Conservation (phyloP, 768 basidiomycete species). For the Mrakia gelida region DNA sequence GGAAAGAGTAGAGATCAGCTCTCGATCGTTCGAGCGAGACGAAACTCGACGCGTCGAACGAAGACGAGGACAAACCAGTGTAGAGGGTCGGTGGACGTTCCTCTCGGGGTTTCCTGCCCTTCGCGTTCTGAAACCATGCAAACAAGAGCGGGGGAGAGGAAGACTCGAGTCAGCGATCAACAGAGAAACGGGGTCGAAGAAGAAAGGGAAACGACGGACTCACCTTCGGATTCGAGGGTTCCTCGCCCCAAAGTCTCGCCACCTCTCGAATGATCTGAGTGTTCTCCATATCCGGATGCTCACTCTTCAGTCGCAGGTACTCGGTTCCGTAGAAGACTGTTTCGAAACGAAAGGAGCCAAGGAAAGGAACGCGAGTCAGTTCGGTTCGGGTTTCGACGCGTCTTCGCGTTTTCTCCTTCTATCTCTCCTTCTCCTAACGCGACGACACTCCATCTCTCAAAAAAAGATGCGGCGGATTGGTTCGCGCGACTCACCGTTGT, state of each 20-base stretch:
- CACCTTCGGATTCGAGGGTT: background rate
- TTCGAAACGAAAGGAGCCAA: background rate
- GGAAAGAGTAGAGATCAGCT: background rate
- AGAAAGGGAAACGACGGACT: background rate
- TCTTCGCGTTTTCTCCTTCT: background rate
- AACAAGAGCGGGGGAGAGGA: background rate
- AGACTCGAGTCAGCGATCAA: background rate
- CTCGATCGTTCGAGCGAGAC: background rate
- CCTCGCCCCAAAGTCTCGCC: background rate
- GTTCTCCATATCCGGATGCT: conserved; percentile 1
- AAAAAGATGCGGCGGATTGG: background rate
- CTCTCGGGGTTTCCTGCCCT: background rate
- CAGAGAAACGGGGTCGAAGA: background rate
- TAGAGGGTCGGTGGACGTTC: background rate
- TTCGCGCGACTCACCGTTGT: background rate
- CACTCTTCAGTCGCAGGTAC: background rate
- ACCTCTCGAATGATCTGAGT: conserved; percentile 2
- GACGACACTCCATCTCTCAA: background rate
- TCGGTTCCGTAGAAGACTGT: background rate
- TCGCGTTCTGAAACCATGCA: background rate
- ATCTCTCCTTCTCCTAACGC: background rate
- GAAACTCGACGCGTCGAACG: background rate
- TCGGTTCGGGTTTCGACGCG: too few relatives aligned
- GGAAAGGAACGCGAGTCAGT: background rate
- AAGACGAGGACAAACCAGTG: background rate